A percentile compares a stretch with the other conserved stretches of the same genome.
Conservation (phyloP, 1,284 basidiomycete species). For the Irpex lacteus region DNA sequence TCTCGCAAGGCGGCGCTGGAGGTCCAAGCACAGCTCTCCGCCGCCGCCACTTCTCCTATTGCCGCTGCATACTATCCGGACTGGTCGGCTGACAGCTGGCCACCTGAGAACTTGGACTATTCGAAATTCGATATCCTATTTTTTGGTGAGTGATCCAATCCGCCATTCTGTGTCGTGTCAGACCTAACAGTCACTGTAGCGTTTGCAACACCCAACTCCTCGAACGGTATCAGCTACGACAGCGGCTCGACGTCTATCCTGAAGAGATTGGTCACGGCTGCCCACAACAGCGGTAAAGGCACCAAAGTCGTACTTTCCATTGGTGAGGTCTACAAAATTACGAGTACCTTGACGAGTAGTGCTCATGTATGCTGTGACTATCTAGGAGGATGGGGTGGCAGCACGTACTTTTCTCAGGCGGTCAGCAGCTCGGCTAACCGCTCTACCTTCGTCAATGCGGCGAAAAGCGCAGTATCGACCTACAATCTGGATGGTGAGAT, state of each 20-base stretch:
- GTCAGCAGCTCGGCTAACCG: slow-evolving; percentile 48
- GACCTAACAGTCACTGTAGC: slow-evolving; percentile 36
- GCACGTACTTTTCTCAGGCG: slow-evolving; percentile 64
- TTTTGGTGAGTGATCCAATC: slow-evolving; percentile 39
- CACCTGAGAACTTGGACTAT: slow-evolving; percentile 70
- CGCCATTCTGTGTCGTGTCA: background rate
- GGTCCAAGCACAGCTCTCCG: slow-evolving; percentile 16
- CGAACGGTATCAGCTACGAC: slow-evolving; percentile 55
- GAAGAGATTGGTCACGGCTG: slow-evolving; percentile 59
- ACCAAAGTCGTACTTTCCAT: slow-evolving; percentile 72
- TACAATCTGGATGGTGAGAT: slow-evolving; percentile 61
- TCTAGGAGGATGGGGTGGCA: slow-evolving; percentile 51
- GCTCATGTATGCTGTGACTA: background rate
- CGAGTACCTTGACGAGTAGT: too few relatives aligned
- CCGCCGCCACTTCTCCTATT: slow-evolving; percentile 20
- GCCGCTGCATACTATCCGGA: slow-evolving; percentile 64
- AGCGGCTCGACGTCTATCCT: slow-evolving; percentile 53
- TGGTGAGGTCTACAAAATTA: slow-evolving; percentile 36
- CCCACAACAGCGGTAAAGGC: slow-evolving; percentile 53
- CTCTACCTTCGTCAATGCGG: slow-evolving; percentile 57
- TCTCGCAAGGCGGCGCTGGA: slow-evolving; percentile 39
- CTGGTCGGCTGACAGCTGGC: slow-evolving; percentile 56
- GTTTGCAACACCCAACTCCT: slow-evolving; percentile 68
- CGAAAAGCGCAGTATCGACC: slow-evolving; percentile 54
- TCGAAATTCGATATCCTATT: slow-evolving; percentile 71